A percentile compares a stretch with the other conserved stretches of the same genome.
Evolutionary conservation across 2,329 filamentous ascomycete genomes (phyloP).

Genomic region (Ramichloridium luteum): DNA sequence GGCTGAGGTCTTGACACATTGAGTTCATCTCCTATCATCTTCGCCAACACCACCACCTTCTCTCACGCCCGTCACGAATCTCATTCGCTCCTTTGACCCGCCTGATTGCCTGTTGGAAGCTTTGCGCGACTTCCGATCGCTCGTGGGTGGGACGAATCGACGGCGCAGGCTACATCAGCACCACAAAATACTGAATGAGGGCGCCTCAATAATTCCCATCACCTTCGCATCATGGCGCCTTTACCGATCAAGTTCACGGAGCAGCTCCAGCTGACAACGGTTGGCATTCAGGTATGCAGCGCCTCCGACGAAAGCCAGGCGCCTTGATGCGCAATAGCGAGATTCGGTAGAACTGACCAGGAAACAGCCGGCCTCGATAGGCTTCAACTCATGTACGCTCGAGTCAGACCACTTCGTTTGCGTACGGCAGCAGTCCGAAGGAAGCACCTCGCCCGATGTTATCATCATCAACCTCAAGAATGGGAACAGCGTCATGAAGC

Average conservation of each 20-base stretch:
- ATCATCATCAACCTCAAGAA: slow-evolving; percentile 98
- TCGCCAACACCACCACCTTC: slow-evolving; percentile 11
- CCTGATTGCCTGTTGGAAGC: slow-evolving; percentile 6
- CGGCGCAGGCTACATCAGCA: slow-evolving; percentile 9
- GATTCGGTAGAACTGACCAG: too few relatives aligned
- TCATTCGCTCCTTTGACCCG: slow-evolving; percentile 21
- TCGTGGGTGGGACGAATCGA: slow-evolving; percentile 5
- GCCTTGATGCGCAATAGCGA: too few relatives aligned
- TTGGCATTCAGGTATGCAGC: slow-evolving; percentile 37
- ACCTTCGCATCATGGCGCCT: slow-evolving; percentile 43
- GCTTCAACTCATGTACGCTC: slow-evolving; percentile 86
- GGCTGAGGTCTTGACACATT: too few relatives aligned
- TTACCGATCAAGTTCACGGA: slow-evolving; percentile 90
- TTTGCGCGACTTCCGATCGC: slow-evolving; percentile 8
- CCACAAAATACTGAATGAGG: slow-evolving; percentile 17
- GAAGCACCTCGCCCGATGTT: slow-evolving; percentile 76
- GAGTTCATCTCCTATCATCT: neutral
- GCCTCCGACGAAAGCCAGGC: neutral
- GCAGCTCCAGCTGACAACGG: slow-evolving; percentile 54
- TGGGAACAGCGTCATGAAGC: slow-evolving; percentile 84
- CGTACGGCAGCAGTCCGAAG: slow-evolving; percentile 84
- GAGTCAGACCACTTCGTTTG: slow-evolving; percentile 97
- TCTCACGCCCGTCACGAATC: slow-evolving; percentile 20
- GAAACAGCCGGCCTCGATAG: slow-evolving; percentile 54
- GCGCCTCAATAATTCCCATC: slow-evolving; percentile 9